Percentiles rank a stretch among this genome's conserved stretches.
Conservation (phyloP, 257 asterid genomes). For the Oldenlandia corymbosa region DNA sequence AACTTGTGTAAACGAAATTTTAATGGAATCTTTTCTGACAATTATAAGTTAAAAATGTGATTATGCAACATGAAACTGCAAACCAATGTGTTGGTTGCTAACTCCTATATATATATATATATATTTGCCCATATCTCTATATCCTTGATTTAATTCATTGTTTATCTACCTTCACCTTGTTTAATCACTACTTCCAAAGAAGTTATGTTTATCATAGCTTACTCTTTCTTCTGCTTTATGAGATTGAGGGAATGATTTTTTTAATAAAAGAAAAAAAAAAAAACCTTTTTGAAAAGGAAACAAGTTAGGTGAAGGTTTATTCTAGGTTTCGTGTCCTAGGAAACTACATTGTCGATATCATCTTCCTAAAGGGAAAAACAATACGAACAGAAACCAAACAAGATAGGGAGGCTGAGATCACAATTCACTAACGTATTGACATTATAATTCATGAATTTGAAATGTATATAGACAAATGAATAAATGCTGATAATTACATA, state of each 20-base stretch:
- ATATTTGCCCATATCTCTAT: not conserved
- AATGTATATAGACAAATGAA: too few relatives aligned
- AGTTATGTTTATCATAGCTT: too few relatives aligned
- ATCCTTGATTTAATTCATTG: not conserved
- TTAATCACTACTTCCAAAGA: not conserved
- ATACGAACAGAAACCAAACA: not conserved
- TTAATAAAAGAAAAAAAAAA: too few relatives aligned
- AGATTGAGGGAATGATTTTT: too few relatives aligned
- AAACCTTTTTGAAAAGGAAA: too few relatives aligned
- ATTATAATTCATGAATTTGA: too few relatives aligned
- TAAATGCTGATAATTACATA: too few relatives aligned
- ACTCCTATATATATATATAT: not conserved
- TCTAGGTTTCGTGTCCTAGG: not conserved
- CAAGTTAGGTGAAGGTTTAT: not conserved
- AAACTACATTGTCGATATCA: constrained; percentile 6
- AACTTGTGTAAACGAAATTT: not conserved
- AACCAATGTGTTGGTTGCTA: constrained; percentile 8
- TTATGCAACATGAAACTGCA: constrained; percentile 3
- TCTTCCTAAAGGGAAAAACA: not conserved
- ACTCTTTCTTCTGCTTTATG: too few relatives aligned
- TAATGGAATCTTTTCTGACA: constrained; percentile 5
- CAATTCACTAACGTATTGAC: not conserved
- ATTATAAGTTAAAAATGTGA: not conserved
- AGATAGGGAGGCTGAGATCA: constrained; percentile 7
- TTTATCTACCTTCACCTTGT: not conserved